Evolutionary conservation across 2,329 filamentous ascomycete species (phyloP), one percentile per base, ranked within the genome.

Genomic region (Phialemonium atrogriseum): DNA sequence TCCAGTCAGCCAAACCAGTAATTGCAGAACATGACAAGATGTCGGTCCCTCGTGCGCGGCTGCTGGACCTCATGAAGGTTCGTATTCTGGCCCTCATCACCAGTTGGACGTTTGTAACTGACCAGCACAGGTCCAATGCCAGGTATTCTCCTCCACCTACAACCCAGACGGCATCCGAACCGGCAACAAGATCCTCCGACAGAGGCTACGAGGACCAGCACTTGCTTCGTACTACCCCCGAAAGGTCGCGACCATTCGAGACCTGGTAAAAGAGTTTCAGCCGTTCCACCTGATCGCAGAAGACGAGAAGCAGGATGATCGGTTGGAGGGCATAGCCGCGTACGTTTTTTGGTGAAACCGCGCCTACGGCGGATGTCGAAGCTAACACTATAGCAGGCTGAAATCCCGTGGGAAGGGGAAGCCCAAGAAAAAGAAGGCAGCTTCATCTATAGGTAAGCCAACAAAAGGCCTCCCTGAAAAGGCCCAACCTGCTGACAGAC

Each of bases 181-280:
- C 46, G 91, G 91, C 51, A 95, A 91, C 65, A 94, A 91, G 60
- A 70, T 98, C 55, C 70, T 98, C 38, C 84, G 88, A 51, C 84
- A 95, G 58, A 78, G 88, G 51, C 68, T 96, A 41, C 77, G 74
- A 51, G 91, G 91, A n/a, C 84, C 87, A 18, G 64, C 82, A 1
- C 62, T 95, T 42, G 82, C 80, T 23, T 71, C 84, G 36, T 98
- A 95, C 68, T 98, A 98, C 55, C 91, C 91, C 2, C 77, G 79
- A 43, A 81, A 67, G 42, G 65, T 80, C 11, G 76, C 75, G 15
- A 80, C 80, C 0, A 73, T 93, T 39, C 71, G 74, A 44, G 84
- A 93, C 43, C 58, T 94, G 39, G 77, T 81, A 52, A 74, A 74
- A 39, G 64, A 73, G 29, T 86, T 88, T 48, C 67, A 65, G 12